Percentiles rank a stretch among this genome's conserved stretches.
phyloP scores from a whole-genome alignment of 192 early-diverging fungal genomes.

The Coemansia aciculifera region DNA sequence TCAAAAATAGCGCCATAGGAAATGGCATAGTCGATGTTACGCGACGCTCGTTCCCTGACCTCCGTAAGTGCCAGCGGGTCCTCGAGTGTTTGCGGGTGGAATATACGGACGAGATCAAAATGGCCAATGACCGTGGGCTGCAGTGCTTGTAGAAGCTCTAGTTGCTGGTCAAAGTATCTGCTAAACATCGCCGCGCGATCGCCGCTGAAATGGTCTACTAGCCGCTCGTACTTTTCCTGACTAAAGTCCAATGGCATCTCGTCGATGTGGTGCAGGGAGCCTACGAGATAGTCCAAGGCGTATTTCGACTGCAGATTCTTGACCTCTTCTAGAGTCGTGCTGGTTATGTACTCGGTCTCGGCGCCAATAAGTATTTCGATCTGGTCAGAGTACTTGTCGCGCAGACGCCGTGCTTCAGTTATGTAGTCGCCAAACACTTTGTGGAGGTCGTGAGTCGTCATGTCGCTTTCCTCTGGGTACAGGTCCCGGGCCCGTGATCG shows the following conservation, averaged over 20 bases:
- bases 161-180: conserved; percentile 89
- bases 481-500: conserved; percentile 73
- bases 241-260: conserved; percentile 85
- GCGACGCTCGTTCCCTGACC: conserved; percentile 57
- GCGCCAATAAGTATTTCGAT: conserved; percentile 79
- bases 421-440: conserved; percentile 69
- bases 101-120: conserved; percentile 92
- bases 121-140: conserved; percentile 90
- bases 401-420: conserved; percentile 70
- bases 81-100: conserved; percentile 56
- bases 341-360: conserved; percentile 86
- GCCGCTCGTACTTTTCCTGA: conserved; percentile 56
- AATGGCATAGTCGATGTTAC: conserved; percentile 83
- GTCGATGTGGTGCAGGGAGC: conserved; percentile 88
- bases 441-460: conserved; percentile 65
- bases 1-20: conserved; percentile 88
- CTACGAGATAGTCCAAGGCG: conserved; percentile 83
- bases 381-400: conserved; percentile 58
- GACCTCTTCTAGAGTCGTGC: conserved; percentile 54
- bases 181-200: conserved; percentile 61
- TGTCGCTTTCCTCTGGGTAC: conserved; percentile 88
- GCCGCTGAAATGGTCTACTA: conserved; percentile 30
- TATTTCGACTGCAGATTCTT: conserved; percentile 51
- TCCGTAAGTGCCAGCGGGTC: conserved; percentile 35
- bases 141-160: conserved; percentile 66